These are phyloP conservation scores for Hypoxylon fragiforme DNA, from an alignment of 495 filamentous ascomycete species.

Conservation along the genomic window DNA sequence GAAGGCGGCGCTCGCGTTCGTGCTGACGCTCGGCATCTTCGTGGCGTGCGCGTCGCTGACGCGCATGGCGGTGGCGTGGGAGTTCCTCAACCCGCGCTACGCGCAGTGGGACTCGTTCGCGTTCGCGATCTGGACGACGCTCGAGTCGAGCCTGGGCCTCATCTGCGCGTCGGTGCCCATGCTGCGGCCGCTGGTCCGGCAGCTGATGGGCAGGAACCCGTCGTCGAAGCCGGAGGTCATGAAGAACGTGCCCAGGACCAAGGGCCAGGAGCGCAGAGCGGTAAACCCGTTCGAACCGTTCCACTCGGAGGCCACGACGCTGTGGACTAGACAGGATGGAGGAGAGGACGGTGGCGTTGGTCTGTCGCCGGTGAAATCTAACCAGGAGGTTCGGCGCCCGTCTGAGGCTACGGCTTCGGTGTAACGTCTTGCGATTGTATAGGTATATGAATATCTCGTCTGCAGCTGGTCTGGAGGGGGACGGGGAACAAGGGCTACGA, in stretches of 20 bases:
- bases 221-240: constrained; percentile 26
- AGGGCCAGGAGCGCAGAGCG: not conserved
- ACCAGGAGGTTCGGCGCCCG: constrained; percentile 1
- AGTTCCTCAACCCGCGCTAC: constrained; percentile 33
- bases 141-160: constrained; percentile 30
- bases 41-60: constrained; percentile 42
- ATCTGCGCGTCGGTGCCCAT: constrained; percentile 34
- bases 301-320: constrained; percentile 23
- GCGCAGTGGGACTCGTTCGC: constrained; percentile 32
- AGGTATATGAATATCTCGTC: not conserved
- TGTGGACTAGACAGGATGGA: constrained; percentile 11
- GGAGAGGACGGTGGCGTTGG: constrained; percentile 14
- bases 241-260: constrained; percentile 26
- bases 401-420: constrained; percentile 8
- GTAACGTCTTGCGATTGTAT: constrained; percentile 19
- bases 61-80: constrained; percentile 35
- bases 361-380: constrained; percentile 10
- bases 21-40: constrained; percentile 42
- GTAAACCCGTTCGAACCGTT: constrained; percentile 13
- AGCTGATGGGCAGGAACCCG: constrained; percentile 30
- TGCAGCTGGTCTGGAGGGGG: not conserved
- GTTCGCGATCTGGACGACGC: constrained; percentile 34
- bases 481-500: too few species aligned
- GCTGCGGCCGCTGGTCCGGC: constrained; percentile 27
- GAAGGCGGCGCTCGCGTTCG: constrained; percentile 38